Percentiles rank a stretch among this genome's conserved stretches.
Evolutionary conservation across 768 basidiomycete genomes (phyloP).

Genomic region (Termitomyces sp.): DNA sequence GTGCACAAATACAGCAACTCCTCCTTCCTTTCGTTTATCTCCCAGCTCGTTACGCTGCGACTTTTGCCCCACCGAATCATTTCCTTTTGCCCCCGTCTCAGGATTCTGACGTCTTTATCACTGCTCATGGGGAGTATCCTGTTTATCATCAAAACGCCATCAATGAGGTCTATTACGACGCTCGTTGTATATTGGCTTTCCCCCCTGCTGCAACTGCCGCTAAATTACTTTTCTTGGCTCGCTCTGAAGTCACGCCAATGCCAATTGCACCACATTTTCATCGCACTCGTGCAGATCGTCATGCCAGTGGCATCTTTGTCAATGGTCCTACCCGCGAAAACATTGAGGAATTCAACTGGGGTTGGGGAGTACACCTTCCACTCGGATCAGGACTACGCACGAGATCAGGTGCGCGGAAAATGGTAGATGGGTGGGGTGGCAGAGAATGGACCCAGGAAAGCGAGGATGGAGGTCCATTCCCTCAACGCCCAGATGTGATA

Average conservation of each 20-base stretch:
- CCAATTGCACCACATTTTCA: slow-evolving; percentile 33
- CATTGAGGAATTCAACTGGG: slow-evolving; percentile 49
- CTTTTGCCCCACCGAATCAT: slow-evolving; percentile 58
- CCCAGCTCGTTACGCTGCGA: slow-evolving; percentile 49
- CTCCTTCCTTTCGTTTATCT: slow-evolving; percentile 43
- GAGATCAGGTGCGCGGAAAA: not conserved
- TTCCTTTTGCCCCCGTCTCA: slow-evolving; percentile 41
- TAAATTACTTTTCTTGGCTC: slow-evolving; percentile 56
- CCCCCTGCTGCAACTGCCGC: slow-evolving; percentile 55
- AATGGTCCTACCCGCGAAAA: slow-evolving; percentile 51
- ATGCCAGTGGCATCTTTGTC: slow-evolving; percentile 14
- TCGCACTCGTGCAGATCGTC: slow-evolving; percentile 20
- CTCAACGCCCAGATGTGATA: not conserved
- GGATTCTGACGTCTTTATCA: slow-evolving; percentile 17
- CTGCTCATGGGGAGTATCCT: slow-evolving; percentile 42
- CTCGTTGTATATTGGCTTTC: slow-evolving; percentile 19
- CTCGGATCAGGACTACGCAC: slow-evolving; percentile 3
- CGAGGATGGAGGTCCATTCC: not conserved
- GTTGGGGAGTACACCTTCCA: slow-evolving; percentile 25
- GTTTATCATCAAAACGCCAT: slow-evolving; percentile 26
- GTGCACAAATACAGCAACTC: slow-evolving; percentile 23
- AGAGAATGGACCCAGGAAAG: not conserved
- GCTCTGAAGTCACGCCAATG: slow-evolving; percentile 44
- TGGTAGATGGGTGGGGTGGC: slow-evolving; percentile 2
- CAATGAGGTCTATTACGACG: slow-evolving; percentile 24